phyloP scores from a whole-genome alignment of 2,329 filamentous ascomycete species.

The Fusarium brevicatenulatum region DNA sequence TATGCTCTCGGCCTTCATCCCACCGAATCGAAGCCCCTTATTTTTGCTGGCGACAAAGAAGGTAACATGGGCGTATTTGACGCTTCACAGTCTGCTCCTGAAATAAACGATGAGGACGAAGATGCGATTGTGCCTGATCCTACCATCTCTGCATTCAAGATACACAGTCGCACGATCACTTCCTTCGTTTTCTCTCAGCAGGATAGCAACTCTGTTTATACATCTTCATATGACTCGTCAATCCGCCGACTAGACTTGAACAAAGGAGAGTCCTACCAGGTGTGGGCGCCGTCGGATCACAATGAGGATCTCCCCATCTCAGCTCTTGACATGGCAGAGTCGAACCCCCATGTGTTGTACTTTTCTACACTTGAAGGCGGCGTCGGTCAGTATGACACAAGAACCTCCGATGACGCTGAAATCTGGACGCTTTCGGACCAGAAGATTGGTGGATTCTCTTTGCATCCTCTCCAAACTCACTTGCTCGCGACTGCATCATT shows the following conservation, averaged over 20 bases:
- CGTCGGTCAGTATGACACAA: conserved; percentile 83
- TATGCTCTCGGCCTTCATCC: conserved; percentile 93
- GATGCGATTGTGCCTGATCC: conserved; percentile 75
- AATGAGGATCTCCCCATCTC: conserved; percentile 83
- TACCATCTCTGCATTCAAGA: conserved; percentile 88
- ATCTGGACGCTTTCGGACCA: conserved; percentile 84
- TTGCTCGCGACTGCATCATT: conserved; percentile 89
- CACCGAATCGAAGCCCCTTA: conserved; percentile 81
- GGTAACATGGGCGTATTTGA: conserved; percentile 93
- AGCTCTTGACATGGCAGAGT: conserved; percentile 79
- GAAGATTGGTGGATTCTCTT: conserved; percentile 93
- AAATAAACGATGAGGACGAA: conserved; percentile 73
- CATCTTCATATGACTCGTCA: conserved; percentile 91
- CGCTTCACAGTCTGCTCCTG: conserved; percentile 75
- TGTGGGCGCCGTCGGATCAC: conserved; percentile 78
- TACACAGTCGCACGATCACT: conserved; percentile 88
- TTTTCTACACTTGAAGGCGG: conserved; percentile 88
- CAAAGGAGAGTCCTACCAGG: conserved; percentile 80
- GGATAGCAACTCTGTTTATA: conserved; percentile 80
- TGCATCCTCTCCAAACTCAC: conserved; percentile 83
- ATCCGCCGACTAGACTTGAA: conserved; percentile 87
- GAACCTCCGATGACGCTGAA: conserved; percentile 67
- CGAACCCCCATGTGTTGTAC: conserved; percentile 78
- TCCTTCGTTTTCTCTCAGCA: conserved; percentile 81
- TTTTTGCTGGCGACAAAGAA: conserved; percentile 95